Base-by-base conservation (phyloP, 2,329 filamentous ascomycete genomes). In the Fusarium sp. region DNA sequence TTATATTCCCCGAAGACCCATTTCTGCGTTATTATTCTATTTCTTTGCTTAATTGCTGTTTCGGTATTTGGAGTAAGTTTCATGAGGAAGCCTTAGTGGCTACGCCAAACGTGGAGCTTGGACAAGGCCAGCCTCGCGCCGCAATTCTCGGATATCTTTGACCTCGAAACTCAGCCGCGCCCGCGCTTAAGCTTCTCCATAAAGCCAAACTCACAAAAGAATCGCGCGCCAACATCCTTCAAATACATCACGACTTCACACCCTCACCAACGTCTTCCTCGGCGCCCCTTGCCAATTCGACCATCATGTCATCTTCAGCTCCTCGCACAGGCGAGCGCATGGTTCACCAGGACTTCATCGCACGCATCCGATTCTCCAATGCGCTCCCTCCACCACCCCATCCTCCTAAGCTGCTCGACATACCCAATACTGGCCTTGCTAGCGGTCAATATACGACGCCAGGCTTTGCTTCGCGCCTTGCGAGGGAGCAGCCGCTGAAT, bases 301-400 rank as follows among this genome's bases (percentile, higher is more conserved):
- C 53, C 66, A 63, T 60, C 53, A 76, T 78, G 67, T 75, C 72
- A 56, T 69, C 68, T 57, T 76, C 76, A 49, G 69, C 64, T 60
- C 61, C 77, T 75, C 83, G 83, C 76, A 79, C 82, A 72, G 86
- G 87, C 81, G 88, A 89, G 82, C 88, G 89, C 81, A 87, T 89
- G 79, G 87, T 91, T 78, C 94, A 97, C 81, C 96, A 99, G 85
- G 96, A 99, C 84, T 98, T 98, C 84, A 97, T 99, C 81, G 96
- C 95, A 73, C 93, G 95, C 78, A 94, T 98, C 80, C 91, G 96
- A 83, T 99, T 97, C 83, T 95, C 94, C 79, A 99, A 99, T 90
- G 92, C 94, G 77, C 91, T 99, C 21, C 96, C 96, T 73, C 95
- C 96, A 73, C 96, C 96, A 61, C 94, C 96, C 62, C 95, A 95